phyloP scores from a whole-genome alignment of 164 flowering plant species.

The Taxillus chinensis region DNA sequence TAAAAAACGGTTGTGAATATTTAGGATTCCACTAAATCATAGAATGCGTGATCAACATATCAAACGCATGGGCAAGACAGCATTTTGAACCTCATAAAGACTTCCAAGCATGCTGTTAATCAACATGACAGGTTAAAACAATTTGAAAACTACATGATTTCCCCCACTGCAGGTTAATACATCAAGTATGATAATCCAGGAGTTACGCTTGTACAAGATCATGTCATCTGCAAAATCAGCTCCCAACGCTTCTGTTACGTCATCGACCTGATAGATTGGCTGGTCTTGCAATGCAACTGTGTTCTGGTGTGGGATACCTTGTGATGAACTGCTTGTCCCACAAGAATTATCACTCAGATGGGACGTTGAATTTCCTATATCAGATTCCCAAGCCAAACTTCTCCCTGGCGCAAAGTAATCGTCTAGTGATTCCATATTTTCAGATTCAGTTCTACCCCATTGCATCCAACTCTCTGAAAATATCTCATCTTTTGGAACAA shows the following conservation, averaged over 20 bases:
- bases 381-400: constrained; percentile 10
- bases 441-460: constrained; percentile 15
- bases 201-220: constrained; percentile 44
- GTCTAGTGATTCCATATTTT: constrained; percentile 10
- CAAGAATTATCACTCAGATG: constrained; percentile 10
- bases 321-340: constrained; percentile 9
- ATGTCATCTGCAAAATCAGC: constrained; percentile 28
- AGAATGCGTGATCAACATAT: not conserved
- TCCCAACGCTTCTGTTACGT: constrained; percentile 7
- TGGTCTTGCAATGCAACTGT: constrained; percentile 6
- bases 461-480: constrained; percentile 18
- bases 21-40: not conserved
- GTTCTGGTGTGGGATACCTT: constrained; percentile 12
- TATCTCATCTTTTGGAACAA: constrained; percentile 17
- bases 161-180: constrained; percentile 19
- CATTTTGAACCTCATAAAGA: constrained; percentile 6
- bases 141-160: constrained; percentile 13
- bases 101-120: constrained; percentile 1
- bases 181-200: constrained; percentile 30
- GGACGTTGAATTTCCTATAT: constrained; percentile 7
- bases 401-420: constrained; percentile 6
- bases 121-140: constrained; percentile 8
- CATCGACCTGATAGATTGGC: constrained; percentile 22
- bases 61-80: not conserved
- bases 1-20: too few relatives aligned